Percentiles rank a stretch among this genome's conserved stretches.
These are phyloP conservation scores for Amanita pallidorosea DNA, from an alignment of 768 basidiomycete genomes.

Conservation along the genomic window DNA sequence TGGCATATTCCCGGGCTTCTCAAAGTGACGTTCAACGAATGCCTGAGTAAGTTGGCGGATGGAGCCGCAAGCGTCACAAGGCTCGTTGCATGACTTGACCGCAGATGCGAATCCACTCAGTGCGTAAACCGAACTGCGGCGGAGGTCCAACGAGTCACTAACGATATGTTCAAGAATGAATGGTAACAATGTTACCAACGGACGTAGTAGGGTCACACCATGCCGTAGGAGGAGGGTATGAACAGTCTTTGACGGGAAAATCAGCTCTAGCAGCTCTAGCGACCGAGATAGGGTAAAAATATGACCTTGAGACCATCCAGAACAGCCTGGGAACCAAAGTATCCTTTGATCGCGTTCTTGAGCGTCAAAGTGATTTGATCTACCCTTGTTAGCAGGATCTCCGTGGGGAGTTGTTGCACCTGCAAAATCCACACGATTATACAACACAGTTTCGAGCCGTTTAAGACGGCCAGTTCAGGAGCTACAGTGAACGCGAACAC, in stretches of 20 bases:
- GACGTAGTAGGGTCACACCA: conserved; percentile 34
- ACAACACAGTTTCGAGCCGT: conserved; percentile 31
- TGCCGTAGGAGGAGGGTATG: conserved; percentile 25
- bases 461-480: conserved; percentile 22
- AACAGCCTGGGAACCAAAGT: conserved; percentile 20
- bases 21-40: conserved; percentile 14
- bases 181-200: conserved; percentile 39
- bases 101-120: conserved; percentile 44
- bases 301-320: conserved; percentile 22
- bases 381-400: conserved; percentile 22
- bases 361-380: conserved; percentile 24
- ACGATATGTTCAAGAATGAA: conserved; percentile 20
- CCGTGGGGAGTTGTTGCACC: conserved; percentile 34
- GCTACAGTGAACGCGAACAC: conserved; percentile 31
- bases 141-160: conserved; percentile 18
- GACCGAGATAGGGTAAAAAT: not conserved
- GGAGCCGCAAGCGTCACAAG: conserved; percentile 7
- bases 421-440: conserved; percentile 41
- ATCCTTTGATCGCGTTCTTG: conserved; percentile 21
- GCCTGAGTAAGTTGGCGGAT: conserved; percentile 16
- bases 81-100: conserved; percentile 12
- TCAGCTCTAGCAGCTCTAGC: not conserved
- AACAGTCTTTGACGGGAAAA: conserved; percentile 18
- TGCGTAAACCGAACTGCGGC: conserved; percentile 46
- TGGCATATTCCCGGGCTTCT: conserved; percentile 2